These are phyloP conservation scores for Pascua sp. DNA, from an alignment of 1,284 basidiomycete species.

Conservation along the genomic window DNA sequence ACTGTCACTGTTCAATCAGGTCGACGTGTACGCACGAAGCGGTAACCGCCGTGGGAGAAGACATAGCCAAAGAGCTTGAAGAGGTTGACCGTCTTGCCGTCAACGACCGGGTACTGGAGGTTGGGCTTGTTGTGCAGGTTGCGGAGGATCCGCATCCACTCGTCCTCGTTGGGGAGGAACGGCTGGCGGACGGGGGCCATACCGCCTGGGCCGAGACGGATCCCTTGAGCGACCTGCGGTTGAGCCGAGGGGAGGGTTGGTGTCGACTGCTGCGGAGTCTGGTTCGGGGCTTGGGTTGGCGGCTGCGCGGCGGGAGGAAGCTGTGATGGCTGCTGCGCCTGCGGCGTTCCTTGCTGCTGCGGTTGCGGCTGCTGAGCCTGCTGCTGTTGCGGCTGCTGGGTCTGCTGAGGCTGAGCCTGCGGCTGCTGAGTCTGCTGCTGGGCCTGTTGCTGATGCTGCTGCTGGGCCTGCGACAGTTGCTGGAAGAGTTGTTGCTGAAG, in stretches of 20 bases:
- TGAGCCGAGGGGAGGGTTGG: constrained; percentile 5
- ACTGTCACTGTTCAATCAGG: neutral
- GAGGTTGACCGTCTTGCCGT: constrained; percentile 16
- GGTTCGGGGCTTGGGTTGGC: constrained; percentile 4
- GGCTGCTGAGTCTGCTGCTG: constrained; percentile 1
- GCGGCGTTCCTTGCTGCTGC: neutral
- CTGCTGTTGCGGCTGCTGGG: constrained; percentile 1
- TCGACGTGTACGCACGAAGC: constrained; percentile 14
- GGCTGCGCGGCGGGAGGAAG: no score
- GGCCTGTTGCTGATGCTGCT: constrained; percentile 8
- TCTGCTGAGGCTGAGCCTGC: neutral
- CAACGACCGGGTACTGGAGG: constrained; percentile 14
- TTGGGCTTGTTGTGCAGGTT: constrained; percentile 3
- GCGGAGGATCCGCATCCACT: constrained; percentile 10
- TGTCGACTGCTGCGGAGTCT: constrained; percentile 10
- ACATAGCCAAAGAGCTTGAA: constrained; percentile 17
- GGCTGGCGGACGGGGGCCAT: constrained; percentile 3
- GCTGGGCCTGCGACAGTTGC: no score
- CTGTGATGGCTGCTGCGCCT: neutral
- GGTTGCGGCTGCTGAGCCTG: constrained; percentile 2
- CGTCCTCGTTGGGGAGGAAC: constrained; percentile 5
- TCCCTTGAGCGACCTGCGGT: neutral
- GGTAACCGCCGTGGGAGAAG: constrained; percentile 16
- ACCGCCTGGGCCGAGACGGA: neutral
- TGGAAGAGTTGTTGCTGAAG: constrained; percentile 16